phyloP scores from a whole-genome alignment of 192 early-diverging fungal species.

The Funneliformis geosporum region DNA sequence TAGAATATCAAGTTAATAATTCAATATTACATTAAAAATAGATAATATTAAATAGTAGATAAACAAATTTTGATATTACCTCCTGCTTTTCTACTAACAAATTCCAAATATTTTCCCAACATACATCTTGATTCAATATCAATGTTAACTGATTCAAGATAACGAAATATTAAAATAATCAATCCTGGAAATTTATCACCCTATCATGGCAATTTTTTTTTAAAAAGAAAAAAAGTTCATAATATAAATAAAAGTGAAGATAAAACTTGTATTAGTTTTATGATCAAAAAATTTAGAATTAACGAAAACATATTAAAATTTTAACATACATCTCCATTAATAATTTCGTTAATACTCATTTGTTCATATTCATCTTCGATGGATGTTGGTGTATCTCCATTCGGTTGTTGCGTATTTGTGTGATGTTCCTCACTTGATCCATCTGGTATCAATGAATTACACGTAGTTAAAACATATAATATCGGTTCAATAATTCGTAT shows the following conservation, averaged over 20 bases:
- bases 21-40: neutral
- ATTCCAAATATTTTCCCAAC: conserved; percentile 74
- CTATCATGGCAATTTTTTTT: conserved; percentile 21
- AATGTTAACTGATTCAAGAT: conserved; percentile 76
- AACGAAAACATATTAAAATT: conserved; percentile 6
- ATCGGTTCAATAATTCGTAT: neutral
- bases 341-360: conserved; percentile 89
- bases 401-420: neutral
- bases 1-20: neutral
- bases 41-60: neutral
- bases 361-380: conserved; percentile 56
- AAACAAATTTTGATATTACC: conserved; percentile 47
- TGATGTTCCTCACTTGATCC: neutral
- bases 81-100: conserved; percentile 79
- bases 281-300: neutral
- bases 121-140: conserved; percentile 66
- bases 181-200: conserved; percentile 75
- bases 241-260: too few species aligned
- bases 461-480: neutral
- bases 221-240: conserved; percentile 1
- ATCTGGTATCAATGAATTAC: neutral
- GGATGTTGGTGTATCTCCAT: neutral
- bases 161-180: conserved; percentile 79
- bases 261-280: too few species aligned
- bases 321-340: conserved; percentile 72